A percentile compares a stretch with the other conserved stretches of the same genome.
Conservation (phyloP, 257 asterid species). For the Jaltomata sinuosa region DNA sequence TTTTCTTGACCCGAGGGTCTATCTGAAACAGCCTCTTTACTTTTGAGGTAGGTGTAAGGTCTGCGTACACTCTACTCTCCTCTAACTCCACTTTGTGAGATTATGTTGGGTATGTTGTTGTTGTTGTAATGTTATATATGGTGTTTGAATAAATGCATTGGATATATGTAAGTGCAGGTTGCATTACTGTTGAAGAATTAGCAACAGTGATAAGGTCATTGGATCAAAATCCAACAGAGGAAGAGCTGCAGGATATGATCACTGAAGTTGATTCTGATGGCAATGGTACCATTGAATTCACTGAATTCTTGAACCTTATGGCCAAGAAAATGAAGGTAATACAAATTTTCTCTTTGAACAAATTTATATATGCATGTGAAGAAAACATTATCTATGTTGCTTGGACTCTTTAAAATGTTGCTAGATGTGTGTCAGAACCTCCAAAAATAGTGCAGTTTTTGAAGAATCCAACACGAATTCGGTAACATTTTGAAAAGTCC, state of each 20-base stretch:
- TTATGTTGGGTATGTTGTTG: no score
- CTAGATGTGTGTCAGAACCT: no score
- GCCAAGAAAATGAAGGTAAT: constrained; percentile 36
- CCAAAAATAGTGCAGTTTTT: not conserved
- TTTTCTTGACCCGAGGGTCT: no score
- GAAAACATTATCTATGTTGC: not conserved
- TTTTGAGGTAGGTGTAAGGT: no score
- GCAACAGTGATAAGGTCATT: constrained; percentile 36
- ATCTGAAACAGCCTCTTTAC: no score
- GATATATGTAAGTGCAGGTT: constrained; percentile 11
- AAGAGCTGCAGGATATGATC: constrained; percentile 39
- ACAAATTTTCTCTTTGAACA: not conserved
- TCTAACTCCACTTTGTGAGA: no score
- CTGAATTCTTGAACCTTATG: constrained; percentile 44
- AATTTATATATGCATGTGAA: not conserved
- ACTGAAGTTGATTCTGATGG: constrained; percentile 48
- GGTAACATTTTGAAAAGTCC: not conserved
- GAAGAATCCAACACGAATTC: not conserved
- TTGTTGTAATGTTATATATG: no score
- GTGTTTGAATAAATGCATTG: not conserved
- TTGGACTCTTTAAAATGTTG: not conserved
- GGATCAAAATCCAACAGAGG: constrained; percentile 42
- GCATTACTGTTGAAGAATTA: constrained; percentile 38
- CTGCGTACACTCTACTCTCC: no score
- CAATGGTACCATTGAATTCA: constrained; percentile 41